Conservation (phyloP, 305 asterid species). For the Euphrasia arctica region DNA sequence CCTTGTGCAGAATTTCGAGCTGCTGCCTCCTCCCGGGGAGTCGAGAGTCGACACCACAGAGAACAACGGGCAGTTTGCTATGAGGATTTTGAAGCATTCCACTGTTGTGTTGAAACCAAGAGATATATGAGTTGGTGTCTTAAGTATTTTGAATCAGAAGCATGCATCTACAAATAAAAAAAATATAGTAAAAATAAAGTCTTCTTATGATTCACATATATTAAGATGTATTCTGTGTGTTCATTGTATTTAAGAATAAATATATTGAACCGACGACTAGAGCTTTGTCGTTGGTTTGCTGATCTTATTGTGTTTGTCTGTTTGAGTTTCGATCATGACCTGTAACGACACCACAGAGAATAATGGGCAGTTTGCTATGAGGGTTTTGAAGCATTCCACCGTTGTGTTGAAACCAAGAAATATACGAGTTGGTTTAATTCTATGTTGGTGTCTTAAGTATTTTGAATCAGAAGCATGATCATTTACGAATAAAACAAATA, state of each 20-base stretch:
- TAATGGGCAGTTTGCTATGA: slow-evolving; percentile 50
- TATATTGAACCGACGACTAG: no score
- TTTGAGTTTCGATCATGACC: no score
- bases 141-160: no score
- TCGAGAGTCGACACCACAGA: slow-evolving; percentile 48
- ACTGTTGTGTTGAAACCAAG: slow-evolving; percentile 52
- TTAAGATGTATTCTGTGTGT: no score
- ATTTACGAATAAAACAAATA: no score
- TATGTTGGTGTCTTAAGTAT: neutral
- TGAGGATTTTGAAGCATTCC: slow-evolving; percentile 46
- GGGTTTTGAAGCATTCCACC: slow-evolving; percentile 48
- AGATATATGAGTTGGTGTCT: neutral
- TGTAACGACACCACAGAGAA: slow-evolving; percentile 43
- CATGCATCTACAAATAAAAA: neutral
- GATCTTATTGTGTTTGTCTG: no score
- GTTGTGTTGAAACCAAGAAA: slow-evolving; percentile 45
- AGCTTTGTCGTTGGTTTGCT: no score
- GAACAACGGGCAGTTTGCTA: slow-evolving; percentile 53
- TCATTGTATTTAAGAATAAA: no score
- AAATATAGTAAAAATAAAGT: neutral
- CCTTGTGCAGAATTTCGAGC: slow-evolving; percentile 59
- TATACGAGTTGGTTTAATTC: neutral
- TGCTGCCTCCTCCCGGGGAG: slow-evolving; percentile 54
- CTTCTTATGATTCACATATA: slow-evolving; percentile 2
- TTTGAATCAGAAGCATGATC: no score